These are phyloP conservation scores for Akanthomyces dipterigenus DNA, from an alignment of 2,329 filamentous ascomycete genomes.

Conservation along the genomic window DNA sequence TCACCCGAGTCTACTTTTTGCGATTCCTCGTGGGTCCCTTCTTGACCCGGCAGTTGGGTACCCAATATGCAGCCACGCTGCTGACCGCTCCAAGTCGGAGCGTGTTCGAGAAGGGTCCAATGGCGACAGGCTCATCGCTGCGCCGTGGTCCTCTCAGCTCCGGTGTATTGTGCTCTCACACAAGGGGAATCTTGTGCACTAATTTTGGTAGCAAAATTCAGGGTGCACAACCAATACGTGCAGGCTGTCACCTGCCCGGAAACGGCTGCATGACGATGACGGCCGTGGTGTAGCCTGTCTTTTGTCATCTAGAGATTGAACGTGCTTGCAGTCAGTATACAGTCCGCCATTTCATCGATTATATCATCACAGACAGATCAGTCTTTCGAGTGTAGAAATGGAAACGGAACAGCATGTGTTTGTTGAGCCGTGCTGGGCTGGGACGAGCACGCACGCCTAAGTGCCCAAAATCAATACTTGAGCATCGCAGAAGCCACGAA, in stretches of 20 bases:
- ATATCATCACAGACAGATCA: background rate
- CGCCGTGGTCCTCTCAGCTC: background rate
- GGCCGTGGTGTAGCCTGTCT: background rate
- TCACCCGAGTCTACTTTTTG: background rate
- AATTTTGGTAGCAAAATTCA: background rate
- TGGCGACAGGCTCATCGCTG: background rate
- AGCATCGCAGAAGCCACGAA: background rate
- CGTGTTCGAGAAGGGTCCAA: constrained; percentile 2
- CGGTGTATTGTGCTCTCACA: background rate
- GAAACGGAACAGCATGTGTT: background rate
- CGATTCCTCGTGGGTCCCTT: background rate
- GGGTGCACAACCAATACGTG: background rate
- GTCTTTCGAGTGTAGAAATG: background rate
- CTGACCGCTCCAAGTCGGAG: constrained; percentile 2
- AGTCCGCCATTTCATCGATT: background rate
- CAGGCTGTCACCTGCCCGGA: background rate
- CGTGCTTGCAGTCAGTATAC: background rate
- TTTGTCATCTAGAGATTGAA: background rate
- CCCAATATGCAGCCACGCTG: background rate
- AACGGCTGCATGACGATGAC: background rate
- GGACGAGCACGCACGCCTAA: background rate
- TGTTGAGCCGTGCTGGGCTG: no score
- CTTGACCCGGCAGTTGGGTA: constrained; percentile 6
- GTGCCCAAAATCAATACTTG: background rate
- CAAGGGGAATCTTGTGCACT: background rate